phyloP scores from a whole-genome alignment of 2,329 filamentous ascomycete genomes.

The Septoria linicola region DNA sequence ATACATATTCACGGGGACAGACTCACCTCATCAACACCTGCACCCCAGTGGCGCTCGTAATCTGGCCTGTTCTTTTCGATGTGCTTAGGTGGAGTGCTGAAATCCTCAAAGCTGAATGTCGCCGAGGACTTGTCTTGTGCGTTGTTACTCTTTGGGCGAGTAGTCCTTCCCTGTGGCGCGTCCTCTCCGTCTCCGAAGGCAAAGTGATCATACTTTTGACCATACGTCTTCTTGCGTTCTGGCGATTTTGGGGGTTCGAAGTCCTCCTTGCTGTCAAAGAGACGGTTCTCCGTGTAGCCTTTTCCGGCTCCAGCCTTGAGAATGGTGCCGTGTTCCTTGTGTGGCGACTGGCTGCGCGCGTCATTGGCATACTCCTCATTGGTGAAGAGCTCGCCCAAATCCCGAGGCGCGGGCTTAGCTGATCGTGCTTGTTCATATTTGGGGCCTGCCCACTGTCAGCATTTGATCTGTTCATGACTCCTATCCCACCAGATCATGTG shows the following conservation, averaged over 20 bases:
- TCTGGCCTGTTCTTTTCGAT: constrained; percentile 63
- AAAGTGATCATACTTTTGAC: constrained; percentile 82
- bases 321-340: constrained; percentile 39
- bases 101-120: constrained; percentile 88
- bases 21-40: constrained; percentile 66
- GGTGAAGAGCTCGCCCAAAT: constrained; percentile 68
- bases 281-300: constrained; percentile 53
- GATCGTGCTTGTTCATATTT: constrained; percentile 64
- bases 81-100: constrained; percentile 76
- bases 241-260: constrained; percentile 39
- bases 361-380: constrained; percentile 45
- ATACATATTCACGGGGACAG: neutral
- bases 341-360: constrained; percentile 34
- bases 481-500: neutral
- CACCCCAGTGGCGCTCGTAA: constrained; percentile 72
- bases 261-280: constrained; percentile 57
- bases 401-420: constrained; percentile 67
- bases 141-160: constrained; percentile 34
- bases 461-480: no score
- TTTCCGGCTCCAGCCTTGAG: constrained; percentile 52
- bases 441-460: constrained; percentile 18
- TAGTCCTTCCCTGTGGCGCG: constrained; percentile 31
- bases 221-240: constrained; percentile 62
- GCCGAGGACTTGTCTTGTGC: constrained; percentile 51
- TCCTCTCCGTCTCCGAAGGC: constrained; percentile 68